A percentile compares a stretch with the other conserved stretches of the same genome.
phyloP scores from a whole-genome alignment of 2,329 filamentous ascomycete species.

The Sclerotinia subarctica region DNA sequence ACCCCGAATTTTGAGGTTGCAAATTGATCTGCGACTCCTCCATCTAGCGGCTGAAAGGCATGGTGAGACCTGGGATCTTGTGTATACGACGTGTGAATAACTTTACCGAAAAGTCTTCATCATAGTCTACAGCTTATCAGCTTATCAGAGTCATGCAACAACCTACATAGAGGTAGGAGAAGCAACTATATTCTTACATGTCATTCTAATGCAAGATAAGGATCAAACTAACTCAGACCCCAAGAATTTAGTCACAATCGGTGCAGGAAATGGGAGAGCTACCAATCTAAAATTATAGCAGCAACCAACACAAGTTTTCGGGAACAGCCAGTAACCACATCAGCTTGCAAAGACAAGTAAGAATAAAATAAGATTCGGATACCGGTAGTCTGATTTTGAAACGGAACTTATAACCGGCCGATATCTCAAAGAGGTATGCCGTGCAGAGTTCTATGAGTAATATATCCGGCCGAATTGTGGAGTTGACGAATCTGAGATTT shows the following conservation, averaged over 20 bases:
- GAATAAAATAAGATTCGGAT: background rate
- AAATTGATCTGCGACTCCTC: background rate
- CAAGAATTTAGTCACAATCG: too few relatives aligned
- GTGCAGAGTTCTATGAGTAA: background rate
- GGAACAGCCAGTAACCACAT: too few relatives aligned
- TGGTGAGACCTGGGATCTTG: background rate
- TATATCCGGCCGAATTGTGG: slow-evolving; percentile 6
- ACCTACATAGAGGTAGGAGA: background rate
- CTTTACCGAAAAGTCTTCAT: background rate
- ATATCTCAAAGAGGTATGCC: slow-evolving; percentile 3
- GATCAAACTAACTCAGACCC: background rate
- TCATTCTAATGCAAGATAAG: slow-evolving; percentile 1
- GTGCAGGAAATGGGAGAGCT: background rate
- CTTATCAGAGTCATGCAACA: background rate
- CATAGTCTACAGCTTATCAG: background rate
- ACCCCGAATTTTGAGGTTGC: background rate
- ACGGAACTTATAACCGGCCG: background rate
- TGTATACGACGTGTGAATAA: background rate
- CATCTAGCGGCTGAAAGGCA: background rate
- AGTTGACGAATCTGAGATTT: background rate
- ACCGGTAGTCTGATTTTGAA: background rate
- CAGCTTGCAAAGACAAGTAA: background rate
- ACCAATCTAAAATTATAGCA: background rate
- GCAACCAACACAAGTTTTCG: too few relatives aligned
- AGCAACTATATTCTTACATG: background rate